Conservation (phyloP, 805 yeast species). For the Starmerella davenportii region DNA sequence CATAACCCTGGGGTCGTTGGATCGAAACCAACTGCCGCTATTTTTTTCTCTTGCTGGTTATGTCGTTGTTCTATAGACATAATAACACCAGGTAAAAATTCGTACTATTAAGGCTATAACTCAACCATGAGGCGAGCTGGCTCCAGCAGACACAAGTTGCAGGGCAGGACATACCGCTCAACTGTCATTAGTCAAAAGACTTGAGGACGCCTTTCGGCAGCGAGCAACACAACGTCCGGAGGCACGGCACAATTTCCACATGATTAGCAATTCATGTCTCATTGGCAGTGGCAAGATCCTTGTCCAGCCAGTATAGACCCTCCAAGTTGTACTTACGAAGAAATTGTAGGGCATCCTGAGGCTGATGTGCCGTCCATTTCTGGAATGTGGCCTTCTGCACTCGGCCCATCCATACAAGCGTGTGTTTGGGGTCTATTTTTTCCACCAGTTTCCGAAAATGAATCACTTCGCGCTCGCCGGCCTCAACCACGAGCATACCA, state of each 20-base stretch:
- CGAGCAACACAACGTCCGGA: no score
- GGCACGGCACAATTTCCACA: no score
- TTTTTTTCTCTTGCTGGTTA: slow-evolving; percentile 21
- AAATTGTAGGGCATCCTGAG: slow-evolving; percentile 3
- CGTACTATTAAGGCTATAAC: no score
- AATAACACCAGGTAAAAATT: no score
- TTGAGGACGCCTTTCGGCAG: no score
- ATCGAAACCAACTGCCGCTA: slow-evolving; percentile 85
- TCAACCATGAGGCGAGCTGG: no score
- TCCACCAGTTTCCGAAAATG: slow-evolving; percentile 49
- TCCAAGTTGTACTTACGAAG: slow-evolving; percentile 5
- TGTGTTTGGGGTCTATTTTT: slow-evolving; percentile 20
- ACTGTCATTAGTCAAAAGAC: no score
- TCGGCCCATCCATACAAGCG: slow-evolving; percentile 56
- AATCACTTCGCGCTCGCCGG: slow-evolving; percentile 43
- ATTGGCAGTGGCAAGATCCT: background rate
- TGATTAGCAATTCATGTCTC: no score
- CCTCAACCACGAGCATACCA: slow-evolving; percentile 55
- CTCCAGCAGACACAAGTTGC: no score
- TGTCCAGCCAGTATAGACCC: slow-evolving; percentile 1
- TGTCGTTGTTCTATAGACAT: no score
- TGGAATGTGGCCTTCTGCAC: slow-evolving; percentile 35
- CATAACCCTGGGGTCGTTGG: slow-evolving; percentile 89
- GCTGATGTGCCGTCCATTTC: slow-evolving; percentile 44
- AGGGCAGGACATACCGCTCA: no score